Evolutionary conservation across 345 rosid genomes (phyloP).

Genomic region (Citrus hindsii): DNA sequence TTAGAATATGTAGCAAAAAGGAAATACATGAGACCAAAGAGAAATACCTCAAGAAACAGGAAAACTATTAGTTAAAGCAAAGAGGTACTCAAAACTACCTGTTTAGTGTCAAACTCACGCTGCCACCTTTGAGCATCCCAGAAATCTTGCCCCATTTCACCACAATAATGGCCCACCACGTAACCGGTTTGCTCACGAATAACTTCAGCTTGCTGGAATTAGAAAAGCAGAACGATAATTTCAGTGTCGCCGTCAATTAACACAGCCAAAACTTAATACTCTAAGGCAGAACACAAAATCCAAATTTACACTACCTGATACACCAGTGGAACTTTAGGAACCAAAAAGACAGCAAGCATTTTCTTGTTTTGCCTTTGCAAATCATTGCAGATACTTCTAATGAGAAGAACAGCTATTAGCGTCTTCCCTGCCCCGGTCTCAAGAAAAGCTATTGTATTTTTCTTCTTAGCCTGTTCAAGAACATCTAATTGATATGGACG

Average conservation of each 20-base stretch:
- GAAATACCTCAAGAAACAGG: neutral
- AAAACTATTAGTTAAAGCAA: neutral
- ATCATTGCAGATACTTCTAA: slow-evolving; percentile 64
- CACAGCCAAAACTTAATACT: neutral
- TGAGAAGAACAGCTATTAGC: slow-evolving; percentile 87
- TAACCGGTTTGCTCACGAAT: slow-evolving; percentile 70
- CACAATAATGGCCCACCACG: slow-evolving; percentile 92
- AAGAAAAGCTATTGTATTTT: slow-evolving; percentile 92
- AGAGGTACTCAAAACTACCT: slow-evolving; percentile 43
- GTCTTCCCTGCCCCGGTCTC: slow-evolving; percentile 99
- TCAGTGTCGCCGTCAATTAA: slow-evolving; percentile 4
- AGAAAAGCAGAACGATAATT: slow-evolving; percentile 14
- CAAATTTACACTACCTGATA: slow-evolving; percentile 62
- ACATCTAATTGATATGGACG: slow-evolving; percentile 93
- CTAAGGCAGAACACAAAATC: neutral
- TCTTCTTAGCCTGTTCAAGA: slow-evolving; percentile 89
- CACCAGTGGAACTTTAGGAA: slow-evolving; percentile 96
- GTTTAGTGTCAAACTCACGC: slow-evolving; percentile 88
- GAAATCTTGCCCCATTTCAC: slow-evolving; percentile 96
- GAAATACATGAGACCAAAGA: neutral
- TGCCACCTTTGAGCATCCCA: slow-evolving; percentile 95
- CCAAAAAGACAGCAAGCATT: slow-evolving; percentile 91
- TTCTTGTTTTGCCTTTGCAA: slow-evolving; percentile 58
- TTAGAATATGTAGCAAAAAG: neutral
- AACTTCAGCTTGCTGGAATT: slow-evolving; percentile 92